phyloP scores from a whole-genome alignment of 768 basidiomycete species.

The Kwoniella dejecticola region DNA sequence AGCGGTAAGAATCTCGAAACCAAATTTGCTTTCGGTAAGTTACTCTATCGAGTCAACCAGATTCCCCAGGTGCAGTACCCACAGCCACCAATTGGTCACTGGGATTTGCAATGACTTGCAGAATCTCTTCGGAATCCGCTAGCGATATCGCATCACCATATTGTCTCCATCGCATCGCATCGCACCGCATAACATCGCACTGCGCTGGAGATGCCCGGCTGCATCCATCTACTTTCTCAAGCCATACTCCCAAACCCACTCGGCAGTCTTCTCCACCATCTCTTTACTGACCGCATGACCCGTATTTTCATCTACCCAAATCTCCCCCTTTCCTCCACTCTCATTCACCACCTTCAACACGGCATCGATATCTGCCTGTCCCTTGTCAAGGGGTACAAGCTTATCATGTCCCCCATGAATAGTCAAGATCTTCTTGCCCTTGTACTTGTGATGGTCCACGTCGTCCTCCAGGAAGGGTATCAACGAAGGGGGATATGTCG shows the following conservation, averaged over 20 bases:
- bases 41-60: too few relatives aligned
- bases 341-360: conserved; percentile 57
- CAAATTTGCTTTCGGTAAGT: too few relatives aligned
- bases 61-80: too few relatives aligned
- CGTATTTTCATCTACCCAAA: conserved; percentile 62
- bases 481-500: conserved; percentile 63
- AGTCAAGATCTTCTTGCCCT: conserved; percentile 72
- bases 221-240: conserved; percentile 16
- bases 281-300: conserved; percentile 67
- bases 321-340: conserved; percentile 64
- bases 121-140: too few relatives aligned
- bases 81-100: too few relatives aligned
- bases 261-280: conserved; percentile 62
- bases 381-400: conserved; percentile 69
- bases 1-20: too few relatives aligned
- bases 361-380: conserved; percentile 62
- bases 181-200: too few relatives aligned
- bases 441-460: conserved; percentile 59
- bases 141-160: neutral
- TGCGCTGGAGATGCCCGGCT: neutral
- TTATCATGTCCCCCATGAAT: conserved; percentile 68
- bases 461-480: conserved; percentile 59
- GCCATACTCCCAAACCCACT: conserved; percentile 52
- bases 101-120: too few relatives aligned
- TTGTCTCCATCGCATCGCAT: too few relatives aligned